Conservation (phyloP, 495 filamentous ascomycete genomes). For the Parachaetomium inaequale region DNA sequence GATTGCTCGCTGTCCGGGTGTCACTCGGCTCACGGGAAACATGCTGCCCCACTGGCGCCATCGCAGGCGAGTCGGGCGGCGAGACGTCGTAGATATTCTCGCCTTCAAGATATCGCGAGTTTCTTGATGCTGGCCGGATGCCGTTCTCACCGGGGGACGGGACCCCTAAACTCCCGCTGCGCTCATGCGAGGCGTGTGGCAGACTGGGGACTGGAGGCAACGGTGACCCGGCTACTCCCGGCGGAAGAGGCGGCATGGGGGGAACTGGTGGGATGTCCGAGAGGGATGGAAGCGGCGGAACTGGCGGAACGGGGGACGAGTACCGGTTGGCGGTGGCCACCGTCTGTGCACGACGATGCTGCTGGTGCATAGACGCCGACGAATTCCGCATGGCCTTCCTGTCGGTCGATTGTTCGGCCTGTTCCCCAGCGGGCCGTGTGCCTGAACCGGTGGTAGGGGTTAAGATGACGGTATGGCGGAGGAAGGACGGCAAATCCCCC, state of each 20-base stretch:
- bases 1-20: constrained; percentile 20
- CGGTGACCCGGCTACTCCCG: not conserved
- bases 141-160: constrained; percentile 2
- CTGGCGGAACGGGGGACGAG: constrained; percentile 20
- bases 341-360: constrained; percentile 22
- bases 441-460: constrained; percentile 26
- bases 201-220: constrained; percentile 13
- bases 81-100: constrained; percentile 56
- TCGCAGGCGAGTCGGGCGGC: constrained; percentile 46
- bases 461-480: constrained; percentile 39
- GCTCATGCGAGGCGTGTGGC: constrained; percentile 15
- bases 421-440: not conserved
- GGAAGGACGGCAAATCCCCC: constrained; percentile 46
- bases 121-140: constrained; percentile 22
- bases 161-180: constrained; percentile 18
- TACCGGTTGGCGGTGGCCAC: constrained; percentile 11
- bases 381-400: constrained; percentile 13
- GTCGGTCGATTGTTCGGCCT: not conserved
- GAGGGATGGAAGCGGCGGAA: constrained; percentile 29
- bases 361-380: constrained; percentile 19
- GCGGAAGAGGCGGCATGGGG: constrained; percentile 20
- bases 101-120: constrained; percentile 27
- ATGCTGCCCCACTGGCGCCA: constrained; percentile 16
- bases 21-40: constrained; percentile 21
- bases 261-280: constrained; percentile 22